These are phyloP conservation scores for Parietichytrium sp. DNA, from an alignment of 108 stramenopile genomes.

Conservation along the genomic window DNA sequence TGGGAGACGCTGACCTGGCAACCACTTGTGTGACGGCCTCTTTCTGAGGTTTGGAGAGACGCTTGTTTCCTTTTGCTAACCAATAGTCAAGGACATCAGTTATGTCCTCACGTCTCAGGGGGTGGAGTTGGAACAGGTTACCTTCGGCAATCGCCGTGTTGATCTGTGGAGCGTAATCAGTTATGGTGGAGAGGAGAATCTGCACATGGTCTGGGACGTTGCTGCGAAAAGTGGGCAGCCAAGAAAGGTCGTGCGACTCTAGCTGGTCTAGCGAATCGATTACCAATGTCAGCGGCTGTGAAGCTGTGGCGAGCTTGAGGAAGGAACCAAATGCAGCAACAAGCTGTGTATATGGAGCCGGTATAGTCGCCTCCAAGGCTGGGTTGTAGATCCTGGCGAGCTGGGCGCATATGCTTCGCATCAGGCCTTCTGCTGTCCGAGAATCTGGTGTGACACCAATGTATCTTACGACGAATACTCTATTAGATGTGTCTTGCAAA, in stretches of 20 bases:
- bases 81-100: neutral
- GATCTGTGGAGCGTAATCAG: neutral
- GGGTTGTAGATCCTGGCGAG: neutral
- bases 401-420: neutral
- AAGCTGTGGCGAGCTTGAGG: neutral
- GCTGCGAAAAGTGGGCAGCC: neutral
- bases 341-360: neutral
- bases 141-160: neutral
- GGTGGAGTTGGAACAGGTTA: too few species aligned
- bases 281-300: neutral
- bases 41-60: neutral
- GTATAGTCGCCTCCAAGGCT: neutral
- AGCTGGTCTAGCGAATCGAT: neutral
- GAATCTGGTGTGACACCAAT: conserved; percentile 20
- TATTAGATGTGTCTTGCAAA: neutral
- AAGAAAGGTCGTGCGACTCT: neutral
- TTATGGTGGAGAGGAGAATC: neutral
- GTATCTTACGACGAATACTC: neutral
- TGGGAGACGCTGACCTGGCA: neutral
- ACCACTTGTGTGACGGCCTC: neutral
- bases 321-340: neutral
- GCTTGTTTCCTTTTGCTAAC: neutral
- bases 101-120: too few species aligned
- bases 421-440: neutral
- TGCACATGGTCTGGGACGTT: neutral